Evolutionary conservation across 768 basidiomycete species (phyloP), one percentile per base, ranked within the genome.

Genomic region (Rhizopogon rudus): DNA sequence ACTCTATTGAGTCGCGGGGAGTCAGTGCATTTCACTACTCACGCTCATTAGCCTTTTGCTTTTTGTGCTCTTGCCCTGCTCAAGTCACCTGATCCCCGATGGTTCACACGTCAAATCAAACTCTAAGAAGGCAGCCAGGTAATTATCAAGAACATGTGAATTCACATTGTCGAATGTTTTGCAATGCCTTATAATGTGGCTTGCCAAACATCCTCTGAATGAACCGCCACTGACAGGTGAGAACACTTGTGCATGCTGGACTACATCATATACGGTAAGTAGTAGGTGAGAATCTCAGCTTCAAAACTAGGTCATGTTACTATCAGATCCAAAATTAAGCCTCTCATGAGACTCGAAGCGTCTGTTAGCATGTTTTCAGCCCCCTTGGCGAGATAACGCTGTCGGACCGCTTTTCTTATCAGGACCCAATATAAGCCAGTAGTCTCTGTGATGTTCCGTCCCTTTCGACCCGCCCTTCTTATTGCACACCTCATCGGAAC

Each of bases 331-430:
- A 37, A 49, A 49, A 49, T 49, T 3, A 49, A 37, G 35, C 20
- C 14, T 37, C 16, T 14, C 31, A 48, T 31, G 28, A 33, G 43
- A 28, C 12, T 28, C 5, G 28, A 48, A 22, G 35, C 9, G 44
- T 4, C n/a, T 29, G 46, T 25, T 10, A 17, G 13, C 29, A 29
- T 9, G 49, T 37, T 33, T 43, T 10, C 20, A 17, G 16, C 50
- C 22, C 53, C 29, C 50, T 22, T 52, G 35, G 33, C 49, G 13
- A 35, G 12, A 55, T 55, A 22, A 31, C 39, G 54, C 40, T 16
- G 51, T 25, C 35, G 54, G 54, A 17, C 48, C 40, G 54, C 9
- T 28, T 13, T 22, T 31, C 54, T 55, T 55, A 55, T 55, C 54
- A 22, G 14, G 17, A 29, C 8, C 35, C 20, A 29, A 31, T 53